A percentile compares a stretch with the other conserved stretches of the same genome.
phyloP scores from a whole-genome alignment of 192 early-diverging fungal genomes.

The Coemansia sp. region DNA sequence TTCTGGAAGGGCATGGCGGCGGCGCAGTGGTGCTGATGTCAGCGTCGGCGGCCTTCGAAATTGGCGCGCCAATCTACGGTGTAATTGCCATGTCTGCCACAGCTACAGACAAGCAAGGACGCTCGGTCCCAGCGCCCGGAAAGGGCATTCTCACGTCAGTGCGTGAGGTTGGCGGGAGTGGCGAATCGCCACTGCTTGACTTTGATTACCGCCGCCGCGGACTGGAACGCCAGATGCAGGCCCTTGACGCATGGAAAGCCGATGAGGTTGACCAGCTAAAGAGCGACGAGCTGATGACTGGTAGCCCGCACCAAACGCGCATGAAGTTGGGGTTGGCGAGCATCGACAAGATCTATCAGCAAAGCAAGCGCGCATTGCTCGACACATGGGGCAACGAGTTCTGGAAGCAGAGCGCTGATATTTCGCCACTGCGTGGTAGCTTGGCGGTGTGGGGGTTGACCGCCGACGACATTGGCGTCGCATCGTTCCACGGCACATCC shows the following conservation, averaged over 20 bases:
- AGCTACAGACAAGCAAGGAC: constrained; percentile 91
- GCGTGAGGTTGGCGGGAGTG: constrained; percentile 54
- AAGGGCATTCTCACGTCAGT: constrained; percentile 90
- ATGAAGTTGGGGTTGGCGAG: constrained; percentile 30
- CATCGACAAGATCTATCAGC: constrained; percentile 57
- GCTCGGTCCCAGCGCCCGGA: constrained; percentile 91
- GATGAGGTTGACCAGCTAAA: neutral
- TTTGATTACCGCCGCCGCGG: constrained; percentile 80
- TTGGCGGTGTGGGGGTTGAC: constrained; percentile 83
- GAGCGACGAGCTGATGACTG: neutral
- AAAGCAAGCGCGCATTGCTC: constrained; percentile 67
- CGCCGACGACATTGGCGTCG: constrained; percentile 85
- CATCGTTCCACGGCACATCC: constrained; percentile 76
- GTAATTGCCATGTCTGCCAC: constrained; percentile 83
- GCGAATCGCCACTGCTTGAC: constrained; percentile 66
- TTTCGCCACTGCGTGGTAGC: constrained; percentile 82
- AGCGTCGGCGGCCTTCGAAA: constrained; percentile 78
- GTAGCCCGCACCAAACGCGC: neutral
- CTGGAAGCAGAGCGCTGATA: constrained; percentile 70
- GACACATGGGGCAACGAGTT: constrained; percentile 75
- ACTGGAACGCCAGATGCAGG: constrained; percentile 26
- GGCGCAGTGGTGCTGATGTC: constrained; percentile 89
- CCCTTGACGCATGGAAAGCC: constrained; percentile 5
- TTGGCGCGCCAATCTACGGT: constrained; percentile 90
- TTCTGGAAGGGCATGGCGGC: constrained; percentile 89